Conservation (phyloP, 805 yeast genomes). For the Saturnispora halmiae region DNA sequence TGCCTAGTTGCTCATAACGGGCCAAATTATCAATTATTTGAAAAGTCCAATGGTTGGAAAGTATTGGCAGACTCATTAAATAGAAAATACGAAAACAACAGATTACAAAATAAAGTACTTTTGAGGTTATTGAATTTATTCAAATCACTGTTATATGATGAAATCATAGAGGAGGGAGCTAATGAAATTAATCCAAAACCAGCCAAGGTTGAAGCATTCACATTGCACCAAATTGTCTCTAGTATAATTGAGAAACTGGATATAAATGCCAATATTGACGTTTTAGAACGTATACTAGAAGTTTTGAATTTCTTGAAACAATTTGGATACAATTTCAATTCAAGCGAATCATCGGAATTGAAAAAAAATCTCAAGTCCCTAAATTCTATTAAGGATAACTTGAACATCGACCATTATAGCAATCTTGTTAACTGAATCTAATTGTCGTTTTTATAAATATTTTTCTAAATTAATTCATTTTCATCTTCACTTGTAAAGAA, state of each 20-base stretch:
- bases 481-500: constrained; percentile 43
- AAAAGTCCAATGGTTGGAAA: constrained; percentile 53
- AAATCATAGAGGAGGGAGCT: constrained; percentile 29
- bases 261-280: constrained; percentile 33
- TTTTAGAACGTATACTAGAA: constrained; percentile 49
- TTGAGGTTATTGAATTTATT: constrained; percentile 16
- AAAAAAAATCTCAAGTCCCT: constrained; percentile 30
- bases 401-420: constrained; percentile 48
- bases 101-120: constrained; percentile 11
- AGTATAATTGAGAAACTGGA: constrained; percentile 28
- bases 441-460: no score
- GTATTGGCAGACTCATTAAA: constrained; percentile 29
- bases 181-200: not conserved
- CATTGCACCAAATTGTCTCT: constrained; percentile 27
- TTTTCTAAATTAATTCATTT: constrained; percentile 8
- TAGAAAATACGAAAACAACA: constrained; percentile 9
- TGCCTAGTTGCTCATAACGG: constrained; percentile 62
- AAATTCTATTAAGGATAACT: constrained; percentile 36
- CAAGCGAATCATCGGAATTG: constrained; percentile 34
- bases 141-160: constrained; percentile 48
- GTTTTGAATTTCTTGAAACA: constrained; percentile 39
- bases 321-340: constrained; percentile 37
- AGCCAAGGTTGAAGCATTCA: constrained; percentile 31
- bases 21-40: constrained; percentile 48
- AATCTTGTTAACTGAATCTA: no score